A percentile compares a stretch with the other conserved stretches of the same genome.
Evolutionary conservation across 2,329 filamentous ascomycete species (phyloP).

Genomic region (Talaromyces rugulosus): DNA sequence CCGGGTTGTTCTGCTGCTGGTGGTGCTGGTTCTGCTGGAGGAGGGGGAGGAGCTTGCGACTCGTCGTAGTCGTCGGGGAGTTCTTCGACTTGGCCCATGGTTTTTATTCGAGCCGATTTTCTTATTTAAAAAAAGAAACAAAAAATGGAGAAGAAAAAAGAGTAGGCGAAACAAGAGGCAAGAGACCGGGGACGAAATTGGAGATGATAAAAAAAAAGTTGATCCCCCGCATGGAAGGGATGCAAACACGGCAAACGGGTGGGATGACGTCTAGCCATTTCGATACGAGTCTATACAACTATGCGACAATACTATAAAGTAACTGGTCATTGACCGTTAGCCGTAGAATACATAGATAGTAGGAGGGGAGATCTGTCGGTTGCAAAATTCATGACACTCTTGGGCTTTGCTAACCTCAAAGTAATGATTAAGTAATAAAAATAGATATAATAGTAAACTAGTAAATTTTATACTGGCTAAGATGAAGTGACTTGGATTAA

Average conservation of each 20-base stretch:
- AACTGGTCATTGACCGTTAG: too few relatives aligned
- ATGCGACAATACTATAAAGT: too few relatives aligned
- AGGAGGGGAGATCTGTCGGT: too few relatives aligned
- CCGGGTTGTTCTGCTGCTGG: conserved; percentile 11
- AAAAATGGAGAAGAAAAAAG: not conserved
- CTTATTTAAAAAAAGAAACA: too few relatives aligned
- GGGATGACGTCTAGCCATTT: not conserved
- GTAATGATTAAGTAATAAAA: too few relatives aligned
- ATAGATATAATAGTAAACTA: too few relatives aligned
- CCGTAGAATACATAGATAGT: too few relatives aligned
- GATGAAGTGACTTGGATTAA: too few relatives aligned
- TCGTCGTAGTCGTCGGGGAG: conserved; percentile 50
- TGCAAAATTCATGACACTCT: too few relatives aligned
- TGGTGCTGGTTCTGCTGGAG: conserved; percentile 9
- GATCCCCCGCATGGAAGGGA: conserved; percentile 4
- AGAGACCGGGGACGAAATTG: not conserved
- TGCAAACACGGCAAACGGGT: conserved; percentile 12
- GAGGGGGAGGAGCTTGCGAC: conserved; percentile 33
- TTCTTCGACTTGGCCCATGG: conserved; percentile 53
- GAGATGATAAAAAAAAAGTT: not conserved
- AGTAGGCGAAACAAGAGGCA: not conserved
- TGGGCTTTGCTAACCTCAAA: too few relatives aligned
- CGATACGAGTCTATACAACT: not conserved
- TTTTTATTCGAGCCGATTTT: not conserved
- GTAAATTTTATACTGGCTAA: too few relatives aligned